Conservation (phyloP, 169 alveolate species). For the Cryptosporidium andersoni region DNA sequence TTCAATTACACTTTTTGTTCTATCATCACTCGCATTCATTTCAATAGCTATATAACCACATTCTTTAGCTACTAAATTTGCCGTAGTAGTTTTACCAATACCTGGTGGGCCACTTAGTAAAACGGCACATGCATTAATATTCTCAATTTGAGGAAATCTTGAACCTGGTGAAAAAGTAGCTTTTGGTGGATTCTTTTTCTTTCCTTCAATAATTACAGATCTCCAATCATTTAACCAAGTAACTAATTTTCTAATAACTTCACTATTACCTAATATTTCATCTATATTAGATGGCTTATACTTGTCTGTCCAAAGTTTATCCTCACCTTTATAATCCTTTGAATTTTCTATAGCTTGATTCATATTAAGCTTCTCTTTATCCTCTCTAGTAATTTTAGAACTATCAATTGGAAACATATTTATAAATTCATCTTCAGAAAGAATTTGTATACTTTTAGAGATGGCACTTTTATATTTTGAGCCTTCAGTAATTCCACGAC, state of each 20-base stretch:
- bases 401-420: slow-evolving; percentile 66
- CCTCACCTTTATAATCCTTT: neutral
- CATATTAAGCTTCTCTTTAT: slow-evolving; percentile 29
- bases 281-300: slow-evolving; percentile 89
- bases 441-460: slow-evolving; percentile 76
- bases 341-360: neutral
- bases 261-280: slow-evolving; percentile 92
- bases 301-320: slow-evolving; percentile 90
- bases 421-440: slow-evolving; percentile 83
- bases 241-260: slow-evolving; percentile 82
- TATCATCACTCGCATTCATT: slow-evolving; percentile 95
- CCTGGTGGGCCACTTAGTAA: slow-evolving; percentile 99
- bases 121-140: slow-evolving; percentile 91
- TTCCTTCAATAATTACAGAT: slow-evolving; percentile 86
- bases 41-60: slow-evolving; percentile 91
- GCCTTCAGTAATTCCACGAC: slow-evolving; percentile 89
- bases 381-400: slow-evolving; percentile 59
- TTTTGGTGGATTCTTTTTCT: slow-evolving; percentile 28
- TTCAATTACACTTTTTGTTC: slow-evolving; percentile 92
- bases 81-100: slow-evolving; percentile 97
- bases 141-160: slow-evolving; percentile 72
- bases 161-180: slow-evolving; percentile 69
- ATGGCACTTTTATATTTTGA: slow-evolving; percentile 87
- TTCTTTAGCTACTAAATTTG: slow-evolving; percentile 87
- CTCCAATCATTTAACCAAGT: slow-evolving; percentile 95